Conservation (phyloP, 176 grass and related monocot species). For the Calamus simplicifolius region DNA sequence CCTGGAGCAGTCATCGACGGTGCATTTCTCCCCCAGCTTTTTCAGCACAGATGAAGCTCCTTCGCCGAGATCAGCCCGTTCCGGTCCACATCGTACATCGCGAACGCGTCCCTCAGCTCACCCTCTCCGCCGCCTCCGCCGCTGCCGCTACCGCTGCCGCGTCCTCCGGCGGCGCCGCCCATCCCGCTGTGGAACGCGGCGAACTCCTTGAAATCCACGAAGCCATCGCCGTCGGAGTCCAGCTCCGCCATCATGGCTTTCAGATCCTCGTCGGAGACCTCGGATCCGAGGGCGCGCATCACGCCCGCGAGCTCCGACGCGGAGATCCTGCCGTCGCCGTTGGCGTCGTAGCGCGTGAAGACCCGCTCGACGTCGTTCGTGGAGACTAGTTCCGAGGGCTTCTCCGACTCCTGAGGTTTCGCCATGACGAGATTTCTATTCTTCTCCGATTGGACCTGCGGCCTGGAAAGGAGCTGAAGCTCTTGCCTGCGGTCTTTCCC, state of each 20-base stretch:
- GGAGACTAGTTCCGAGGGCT: background rate
- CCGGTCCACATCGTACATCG: constrained; percentile 58
- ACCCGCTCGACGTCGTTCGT: constrained; percentile 46
- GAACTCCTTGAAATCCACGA: constrained; percentile 66
- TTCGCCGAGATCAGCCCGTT: constrained; percentile 61
- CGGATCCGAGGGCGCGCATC: constrained; percentile 36
- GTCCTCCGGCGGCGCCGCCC: background rate
- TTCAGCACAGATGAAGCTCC: constrained; percentile 58
- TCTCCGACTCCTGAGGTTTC: background rate
- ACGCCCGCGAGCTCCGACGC: constrained; percentile 45
- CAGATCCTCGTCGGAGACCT: constrained; percentile 25
- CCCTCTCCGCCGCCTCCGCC: constrained; percentile 19
- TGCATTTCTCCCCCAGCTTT: constrained; percentile 43
- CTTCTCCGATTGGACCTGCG: no score
- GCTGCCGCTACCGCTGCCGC: no score
- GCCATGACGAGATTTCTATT: no score
- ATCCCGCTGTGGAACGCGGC: constrained; percentile 42
- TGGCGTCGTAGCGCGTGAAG: constrained; percentile 69
- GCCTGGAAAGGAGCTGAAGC: no score
- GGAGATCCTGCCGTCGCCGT: constrained; percentile 81
- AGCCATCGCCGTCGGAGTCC: constrained; percentile 68
- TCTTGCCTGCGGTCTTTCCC: no score
- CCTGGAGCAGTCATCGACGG: constrained; percentile 42
- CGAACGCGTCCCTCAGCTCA: constrained; percentile 64
- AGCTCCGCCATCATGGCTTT: constrained; percentile 74